Evolutionary conservation across 2,329 filamentous ascomycete genomes (phyloP).

Genomic region (Diaporthe humulicola): DNA sequence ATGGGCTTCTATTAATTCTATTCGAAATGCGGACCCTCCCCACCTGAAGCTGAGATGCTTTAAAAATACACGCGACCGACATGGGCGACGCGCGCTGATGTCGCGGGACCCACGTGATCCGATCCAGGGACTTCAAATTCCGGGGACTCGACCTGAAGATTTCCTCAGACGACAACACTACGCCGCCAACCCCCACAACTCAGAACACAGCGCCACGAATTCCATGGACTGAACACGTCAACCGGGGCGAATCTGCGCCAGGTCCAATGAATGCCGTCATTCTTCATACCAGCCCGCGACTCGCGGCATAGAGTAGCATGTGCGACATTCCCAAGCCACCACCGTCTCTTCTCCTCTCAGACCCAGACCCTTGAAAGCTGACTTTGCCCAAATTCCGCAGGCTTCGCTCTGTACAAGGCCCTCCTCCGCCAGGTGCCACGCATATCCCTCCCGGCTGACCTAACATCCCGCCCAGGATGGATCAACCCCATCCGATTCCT

Average conservation of each 20-base stretch:
- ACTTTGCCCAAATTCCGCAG: conserved; percentile 52
- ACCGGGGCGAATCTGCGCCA: conserved; percentile 26
- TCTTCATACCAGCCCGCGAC: conserved; percentile 62
- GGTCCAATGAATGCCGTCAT: conserved; percentile 51
- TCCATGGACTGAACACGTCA: conserved; percentile 31
- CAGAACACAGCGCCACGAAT: background rate
- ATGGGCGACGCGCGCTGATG: conserved; percentile 5
- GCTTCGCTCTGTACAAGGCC: conserved; percentile 79
- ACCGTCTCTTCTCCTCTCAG: background rate
- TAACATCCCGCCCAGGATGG: conserved; percentile 48
- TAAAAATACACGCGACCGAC: too few species aligned
- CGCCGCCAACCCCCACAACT: conserved; percentile 11
- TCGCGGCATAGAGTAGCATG: conserved; percentile 68
- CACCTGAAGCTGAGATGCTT: background rate
- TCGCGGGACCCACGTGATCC: conserved; percentile 26
- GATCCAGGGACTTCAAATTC: background rate
- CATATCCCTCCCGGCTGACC: conserved; percentile 65
- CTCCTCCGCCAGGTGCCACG: conserved; percentile 71
- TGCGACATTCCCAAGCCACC: conserved; percentile 43
- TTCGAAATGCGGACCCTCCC: background rate
- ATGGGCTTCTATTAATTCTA: conserved; percentile 33
- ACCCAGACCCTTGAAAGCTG: conserved; percentile 4
- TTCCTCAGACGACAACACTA: conserved; percentile 12
- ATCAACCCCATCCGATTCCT: conserved; percentile 67
- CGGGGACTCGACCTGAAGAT: background rate